phyloP scores from a whole-genome alignment of 257 asterid genomes.

The Solanum bulbocastanum region DNA sequence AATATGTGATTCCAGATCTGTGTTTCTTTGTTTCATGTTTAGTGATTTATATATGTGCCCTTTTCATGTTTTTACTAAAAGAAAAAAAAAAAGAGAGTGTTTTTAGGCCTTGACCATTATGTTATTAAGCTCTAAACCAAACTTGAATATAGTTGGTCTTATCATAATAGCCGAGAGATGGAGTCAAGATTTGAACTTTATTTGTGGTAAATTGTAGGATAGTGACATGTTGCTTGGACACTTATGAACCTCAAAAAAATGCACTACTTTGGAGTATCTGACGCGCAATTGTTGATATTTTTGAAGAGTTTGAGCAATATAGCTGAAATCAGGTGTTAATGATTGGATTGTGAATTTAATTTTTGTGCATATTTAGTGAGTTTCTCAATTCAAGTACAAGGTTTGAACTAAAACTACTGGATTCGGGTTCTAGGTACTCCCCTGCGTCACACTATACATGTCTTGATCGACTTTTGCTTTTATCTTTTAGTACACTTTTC shows the following conservation, averaged over 20 bases:
- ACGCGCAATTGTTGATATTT: neutral
- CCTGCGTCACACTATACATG: neutral
- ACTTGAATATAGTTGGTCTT: neutral
- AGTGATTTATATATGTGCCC: neutral
- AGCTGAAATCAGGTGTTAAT: neutral
- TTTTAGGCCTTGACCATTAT: neutral
- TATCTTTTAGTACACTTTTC: neutral
- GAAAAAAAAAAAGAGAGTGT: neutral
- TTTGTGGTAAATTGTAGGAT: neutral
- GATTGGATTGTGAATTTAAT: neutral
- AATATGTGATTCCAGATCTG: neutral
- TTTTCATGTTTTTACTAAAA: neutral
- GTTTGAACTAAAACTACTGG: neutral
- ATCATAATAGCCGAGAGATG: neutral
- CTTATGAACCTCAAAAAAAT: neutral
- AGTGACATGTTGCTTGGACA: neutral
- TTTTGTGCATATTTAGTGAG: neutral
- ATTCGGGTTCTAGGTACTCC: neutral
- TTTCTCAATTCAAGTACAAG: neutral
- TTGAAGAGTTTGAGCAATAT: neutral
- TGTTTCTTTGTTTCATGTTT: neutral
- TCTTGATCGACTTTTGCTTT: neutral
- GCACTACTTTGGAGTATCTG: neutral
- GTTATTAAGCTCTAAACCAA: neutral
- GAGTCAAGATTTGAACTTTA: neutral